Base-by-base conservation (phyloP, 2,329 filamentous ascomycete species). In the Calonectria crousiana region DNA sequence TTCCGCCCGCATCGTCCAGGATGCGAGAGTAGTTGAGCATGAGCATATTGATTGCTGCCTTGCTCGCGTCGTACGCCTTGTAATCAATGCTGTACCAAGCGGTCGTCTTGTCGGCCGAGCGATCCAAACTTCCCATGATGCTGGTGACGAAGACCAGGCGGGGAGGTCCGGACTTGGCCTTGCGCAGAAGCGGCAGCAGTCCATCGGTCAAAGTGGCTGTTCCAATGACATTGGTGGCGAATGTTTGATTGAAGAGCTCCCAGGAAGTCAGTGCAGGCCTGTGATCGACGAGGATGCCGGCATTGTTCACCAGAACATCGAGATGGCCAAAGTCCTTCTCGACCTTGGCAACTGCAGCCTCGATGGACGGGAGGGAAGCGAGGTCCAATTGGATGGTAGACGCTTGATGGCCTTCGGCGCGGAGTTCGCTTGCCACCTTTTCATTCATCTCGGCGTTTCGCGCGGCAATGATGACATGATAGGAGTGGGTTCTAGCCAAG, bases 11-110 rank as follows among this genome's bases (percentile, higher is more conserved):
- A 26, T 80, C 79, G 6, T 81, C 76, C 47, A 87, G 41, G 14
- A 81, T 78, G 0, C 81, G 75, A 1, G 78, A 80, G 62, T 84
- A 87, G 62, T 84, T 82, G 4, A 84, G 23, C 38, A 78, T 80
- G 3, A 88, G 75, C 82, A 87, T 86, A 36, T 88, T 86, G 13
- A 87, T 30, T 0, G 86, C 87, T 1, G 86, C 84, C 74, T 88
- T 88, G 78, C 84, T 87, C 6, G 80, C 75, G 16, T 84, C 78
- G 68, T 88, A 88, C 1, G 80, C 78, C 41, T 81, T 84, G 60
- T 79, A 83, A 6, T 83, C 81, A 20, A 77, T 73, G 1, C 65
- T 69, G 58, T 84, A 84, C 13, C 70, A 82, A 1, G 68, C 30
- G 0, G 75, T 83, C 0, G 71, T 75, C 56, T 80, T 78, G 68